A percentile compares a stretch with the other conserved stretches of the same genome.
These are phyloP conservation scores for Penicillium odoratum DNA, from an alignment of 495 filamentous ascomycete genomes.

Conservation along the genomic window DNA sequence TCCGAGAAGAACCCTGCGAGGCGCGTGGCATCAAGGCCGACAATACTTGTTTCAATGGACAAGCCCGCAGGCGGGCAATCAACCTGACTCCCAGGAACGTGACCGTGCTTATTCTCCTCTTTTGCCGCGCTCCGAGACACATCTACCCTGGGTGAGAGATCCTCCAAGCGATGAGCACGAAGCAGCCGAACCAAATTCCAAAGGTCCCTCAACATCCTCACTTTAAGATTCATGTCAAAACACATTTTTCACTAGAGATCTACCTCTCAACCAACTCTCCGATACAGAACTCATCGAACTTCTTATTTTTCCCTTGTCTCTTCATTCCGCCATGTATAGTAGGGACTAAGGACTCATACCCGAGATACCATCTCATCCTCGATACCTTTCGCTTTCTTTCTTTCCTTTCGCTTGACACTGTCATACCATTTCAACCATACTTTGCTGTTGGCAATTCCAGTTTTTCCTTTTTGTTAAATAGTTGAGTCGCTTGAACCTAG, in stretches of 20 bases:
- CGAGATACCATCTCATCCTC: not conserved
- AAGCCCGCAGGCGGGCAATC: slow-evolving; percentile 22
- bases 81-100: slow-evolving; percentile 1
- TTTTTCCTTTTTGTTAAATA: not conserved
- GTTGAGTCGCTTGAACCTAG: not conserved
- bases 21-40: slow-evolving; percentile 31
- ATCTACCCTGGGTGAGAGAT: slow-evolving; percentile 5
- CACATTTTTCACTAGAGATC: not conserved
- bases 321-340: slow-evolving; percentile 6
- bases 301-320: not conserved
- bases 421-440: not conserved
- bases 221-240: not conserved
- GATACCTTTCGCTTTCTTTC: not conserved
- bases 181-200: not conserved
- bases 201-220: slow-evolving; percentile 6
- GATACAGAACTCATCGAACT: no score
- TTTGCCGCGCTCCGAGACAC: slow-evolving; percentile 14
- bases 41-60: slow-evolving; percentile 31
- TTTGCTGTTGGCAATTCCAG: not conserved
- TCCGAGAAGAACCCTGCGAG: slow-evolving; percentile 31
- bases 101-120: slow-evolving; percentile 21
- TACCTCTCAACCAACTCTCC: no score
- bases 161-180: not conserved
- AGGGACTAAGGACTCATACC: not conserved
- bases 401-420: not conserved